Conservation (phyloP, 2,329 filamentous ascomycete genomes). For the Knufia fluminis region DNA sequence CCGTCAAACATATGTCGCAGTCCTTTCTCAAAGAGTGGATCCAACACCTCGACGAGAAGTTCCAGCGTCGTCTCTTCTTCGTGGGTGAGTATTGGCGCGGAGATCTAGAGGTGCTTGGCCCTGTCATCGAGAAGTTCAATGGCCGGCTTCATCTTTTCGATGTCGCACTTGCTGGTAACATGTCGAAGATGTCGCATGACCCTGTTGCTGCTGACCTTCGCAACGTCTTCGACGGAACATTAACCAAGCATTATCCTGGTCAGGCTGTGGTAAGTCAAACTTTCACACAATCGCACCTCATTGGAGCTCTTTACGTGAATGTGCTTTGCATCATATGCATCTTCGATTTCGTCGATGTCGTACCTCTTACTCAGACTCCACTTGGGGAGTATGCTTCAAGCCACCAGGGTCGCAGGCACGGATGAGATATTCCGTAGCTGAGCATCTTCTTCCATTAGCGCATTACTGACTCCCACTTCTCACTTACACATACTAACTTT, state of each 20-base stretch:
- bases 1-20: slow-evolving; percentile 61
- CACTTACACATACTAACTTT: background rate
- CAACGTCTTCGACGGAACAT: slow-evolving; percentile 50
- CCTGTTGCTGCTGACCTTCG: slow-evolving; percentile 51
- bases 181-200: slow-evolving; percentile 48
- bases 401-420: no score
- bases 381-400: no score
- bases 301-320: background rate
- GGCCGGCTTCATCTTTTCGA: slow-evolving; percentile 56
- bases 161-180: slow-evolving; percentile 58
- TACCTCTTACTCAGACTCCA: no score
- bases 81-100: slow-evolving; percentile 63
- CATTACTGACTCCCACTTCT: no score
- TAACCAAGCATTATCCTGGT: slow-evolving; percentile 46
- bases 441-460: no score
- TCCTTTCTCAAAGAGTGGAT: slow-evolving; percentile 59
- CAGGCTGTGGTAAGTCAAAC: slow-evolving; percentile 46
- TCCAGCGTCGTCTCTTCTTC: slow-evolving; percentile 48
- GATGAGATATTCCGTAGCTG: no score
- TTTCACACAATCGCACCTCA: background rate
- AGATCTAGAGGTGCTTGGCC: slow-evolving; percentile 46
- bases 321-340: no score
- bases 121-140: slow-evolving; percentile 51
- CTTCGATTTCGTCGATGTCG: no score
- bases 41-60: slow-evolving; percentile 42